A percentile compares a stretch with the other conserved stretches of the same genome.
phyloP scores from a whole-genome alignment of 352 stramenopile species.

The Phytophthora macrochlamydospora region DNA sequence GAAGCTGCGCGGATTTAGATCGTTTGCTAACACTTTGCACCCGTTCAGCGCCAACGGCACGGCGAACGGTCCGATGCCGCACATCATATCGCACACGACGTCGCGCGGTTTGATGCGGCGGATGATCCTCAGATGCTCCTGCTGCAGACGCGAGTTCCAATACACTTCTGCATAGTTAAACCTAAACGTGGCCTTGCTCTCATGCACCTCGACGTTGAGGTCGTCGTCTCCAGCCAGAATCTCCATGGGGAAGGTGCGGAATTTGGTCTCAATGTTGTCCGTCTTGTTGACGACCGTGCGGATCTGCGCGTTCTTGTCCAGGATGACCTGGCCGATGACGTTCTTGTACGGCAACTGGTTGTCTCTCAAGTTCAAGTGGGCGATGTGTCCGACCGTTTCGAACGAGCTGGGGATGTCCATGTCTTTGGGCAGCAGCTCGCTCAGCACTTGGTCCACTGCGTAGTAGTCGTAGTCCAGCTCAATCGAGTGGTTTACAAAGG shows the following conservation, averaged over 20 bases:
- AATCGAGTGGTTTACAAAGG: conserved; percentile 70
- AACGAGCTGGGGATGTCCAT: conserved; percentile 94
- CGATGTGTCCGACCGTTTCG: conserved; percentile 96
- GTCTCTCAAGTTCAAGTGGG: conserved; percentile 96
- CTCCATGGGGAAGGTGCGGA: conserved; percentile 97
- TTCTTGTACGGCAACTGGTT: conserved; percentile 96
- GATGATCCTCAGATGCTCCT: conserved; percentile 94
- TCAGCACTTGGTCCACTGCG: conserved; percentile 80
- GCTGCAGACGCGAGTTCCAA: conserved; percentile 96
- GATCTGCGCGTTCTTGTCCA: conserved; percentile 97
- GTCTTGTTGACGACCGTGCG: conserved; percentile 98
- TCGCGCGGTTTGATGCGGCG: conserved; percentile 60
- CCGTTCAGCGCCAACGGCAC: conserved; percentile 91
- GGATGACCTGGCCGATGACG: conserved; percentile 96
- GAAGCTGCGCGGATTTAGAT: conserved; percentile 92
- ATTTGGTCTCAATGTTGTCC: conserved; percentile 94
- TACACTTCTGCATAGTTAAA: conserved; percentile 98
- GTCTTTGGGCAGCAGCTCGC: conserved; percentile 77
- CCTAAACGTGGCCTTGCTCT: conserved; percentile 93
- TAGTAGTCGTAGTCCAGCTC: conserved; percentile 84
- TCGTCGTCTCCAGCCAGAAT: conserved; percentile 90
- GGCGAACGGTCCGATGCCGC: conserved; percentile 96
- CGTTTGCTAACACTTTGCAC: conserved; percentile 91
- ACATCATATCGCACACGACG: conserved; percentile 96
- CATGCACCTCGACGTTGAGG: conserved; percentile 89